A percentile compares a stretch with the other conserved stretches of the same genome.
These are phyloP conservation scores for Fonsecaea monophora DNA, from an alignment of 2,329 filamentous ascomycete species.

Conservation along the genomic window DNA sequence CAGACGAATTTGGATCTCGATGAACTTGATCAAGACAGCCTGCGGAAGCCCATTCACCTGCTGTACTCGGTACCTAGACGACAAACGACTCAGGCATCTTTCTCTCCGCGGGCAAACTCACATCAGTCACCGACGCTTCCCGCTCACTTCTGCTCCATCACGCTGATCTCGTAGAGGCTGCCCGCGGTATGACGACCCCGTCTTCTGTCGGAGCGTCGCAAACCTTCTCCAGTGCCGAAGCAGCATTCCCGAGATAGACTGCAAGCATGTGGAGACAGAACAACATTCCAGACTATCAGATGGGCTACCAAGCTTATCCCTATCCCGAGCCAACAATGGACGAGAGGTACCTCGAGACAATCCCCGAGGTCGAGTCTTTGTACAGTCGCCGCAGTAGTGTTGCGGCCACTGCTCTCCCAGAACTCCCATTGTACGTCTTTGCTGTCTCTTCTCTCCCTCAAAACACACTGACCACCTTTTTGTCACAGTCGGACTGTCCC, in stretches of 20 bases:
- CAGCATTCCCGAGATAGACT: conserved; percentile 17
- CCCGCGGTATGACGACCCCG: conserved; percentile 24
- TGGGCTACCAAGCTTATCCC: conserved; percentile 34
- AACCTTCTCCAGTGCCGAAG: conserved; percentile 8
- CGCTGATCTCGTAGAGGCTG: neutral
- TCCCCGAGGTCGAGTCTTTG: conserved; percentile 46
- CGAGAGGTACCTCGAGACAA: conserved; percentile 52
- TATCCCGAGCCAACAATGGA: conserved; percentile 42
- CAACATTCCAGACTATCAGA: conserved; percentile 30
- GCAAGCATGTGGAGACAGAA: conserved; percentile 34
- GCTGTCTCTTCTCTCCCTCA: neutral
- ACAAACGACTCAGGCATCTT: neutral
- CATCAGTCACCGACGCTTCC: conserved; percentile 8
- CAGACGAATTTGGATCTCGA: neutral
- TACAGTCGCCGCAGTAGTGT: conserved; percentile 41
- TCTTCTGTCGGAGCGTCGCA: conserved; percentile 16
- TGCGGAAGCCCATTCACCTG: neutral
- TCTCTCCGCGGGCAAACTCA: neutral
- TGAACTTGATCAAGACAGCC: neutral
- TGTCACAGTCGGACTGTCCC: conserved; percentile 38
- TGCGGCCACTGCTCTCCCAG: conserved; percentile 45
- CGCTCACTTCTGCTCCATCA: neutral
- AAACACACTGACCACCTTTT: conserved; percentile 16
- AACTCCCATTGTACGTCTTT: conserved; percentile 48
- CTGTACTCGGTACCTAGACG: neutral